Conservation (phyloP, 2,329 filamentous ascomycete genomes). For the Fusarium austroafricanum region DNA sequence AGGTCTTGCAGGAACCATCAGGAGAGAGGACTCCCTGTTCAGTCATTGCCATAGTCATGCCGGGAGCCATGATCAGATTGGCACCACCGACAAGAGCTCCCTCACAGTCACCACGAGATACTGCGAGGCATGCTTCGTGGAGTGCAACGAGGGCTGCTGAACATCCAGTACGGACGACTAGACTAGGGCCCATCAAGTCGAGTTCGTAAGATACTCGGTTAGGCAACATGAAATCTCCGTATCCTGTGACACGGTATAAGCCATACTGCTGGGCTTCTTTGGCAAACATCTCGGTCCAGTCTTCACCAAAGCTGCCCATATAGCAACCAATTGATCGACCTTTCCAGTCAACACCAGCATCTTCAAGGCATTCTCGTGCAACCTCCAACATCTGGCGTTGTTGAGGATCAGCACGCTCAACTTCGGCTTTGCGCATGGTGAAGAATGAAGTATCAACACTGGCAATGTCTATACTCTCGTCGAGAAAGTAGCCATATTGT, state of each 20-base stretch:
- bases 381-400: slow-evolving; percentile 3
- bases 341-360: slow-evolving; percentile 7
- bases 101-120: slow-evolving; percentile 9
- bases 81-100: slow-evolving; percentile 8
- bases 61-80: slow-evolving; percentile 19
- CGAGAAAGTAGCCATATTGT: slow-evolving; percentile 3
- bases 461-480: not conserved
- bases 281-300: slow-evolving; percentile 5
- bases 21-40: slow-evolving; percentile 6
- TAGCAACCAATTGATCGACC: slow-evolving; percentile 2
- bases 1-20: slow-evolving; percentile 13
- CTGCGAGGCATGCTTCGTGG: slow-evolving; percentile 13
- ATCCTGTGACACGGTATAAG: not conserved
- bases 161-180: slow-evolving; percentile 23
- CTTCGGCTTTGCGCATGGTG: slow-evolving; percentile 4
- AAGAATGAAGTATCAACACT: slow-evolving; percentile 1
- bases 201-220: slow-evolving; percentile 11
- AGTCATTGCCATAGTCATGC: not conserved
- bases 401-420: slow-evolving; percentile 5
- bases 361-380: slow-evolving; percentile 1
- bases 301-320: slow-evolving; percentile 6
- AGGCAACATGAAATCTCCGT: slow-evolving; percentile 8
- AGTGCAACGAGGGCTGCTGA: slow-evolving; percentile 21
- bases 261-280: slow-evolving; percentile 8
- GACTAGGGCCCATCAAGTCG: slow-evolving; percentile 2